Evolutionary conservation across 257 asterid genomes (phyloP).

Genomic region (Salvia splendens): DNA sequence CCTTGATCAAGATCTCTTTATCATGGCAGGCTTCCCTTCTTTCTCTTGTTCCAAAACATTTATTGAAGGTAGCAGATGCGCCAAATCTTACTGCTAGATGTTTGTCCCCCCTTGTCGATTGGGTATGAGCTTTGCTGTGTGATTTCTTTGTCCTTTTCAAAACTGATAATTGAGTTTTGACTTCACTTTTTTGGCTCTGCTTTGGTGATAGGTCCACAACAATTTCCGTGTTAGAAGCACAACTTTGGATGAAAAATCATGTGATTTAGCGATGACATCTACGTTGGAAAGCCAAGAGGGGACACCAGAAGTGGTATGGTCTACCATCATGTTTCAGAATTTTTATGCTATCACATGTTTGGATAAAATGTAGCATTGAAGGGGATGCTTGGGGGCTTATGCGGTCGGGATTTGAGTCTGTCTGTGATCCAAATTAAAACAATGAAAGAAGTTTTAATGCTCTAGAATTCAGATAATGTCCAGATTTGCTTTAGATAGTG

Average conservation of each 20-base stretch:
- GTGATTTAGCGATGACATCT: slow-evolving; percentile 65
- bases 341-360: slow-evolving; percentile 4
- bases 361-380: neutral
- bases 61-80: slow-evolving; percentile 63
- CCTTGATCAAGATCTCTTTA: slow-evolving; percentile 30
- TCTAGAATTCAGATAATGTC: neutral
- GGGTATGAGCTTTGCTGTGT: slow-evolving; percentile 58
- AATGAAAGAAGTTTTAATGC: neutral
- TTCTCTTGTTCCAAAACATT: slow-evolving; percentile 74
- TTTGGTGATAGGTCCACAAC: slow-evolving; percentile 62
- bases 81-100: slow-evolving; percentile 64
- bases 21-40: slow-evolving; percentile 85
- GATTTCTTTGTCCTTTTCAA: slow-evolving; percentile 18
- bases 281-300: slow-evolving; percentile 83
- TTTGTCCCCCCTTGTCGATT: slow-evolving; percentile 66
- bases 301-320: slow-evolving; percentile 76
- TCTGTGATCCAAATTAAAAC: neutral
- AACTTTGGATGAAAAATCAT: slow-evolving; percentile 53
- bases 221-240: slow-evolving; percentile 62
- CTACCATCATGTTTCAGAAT: slow-evolving; percentile 7
- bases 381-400: neutral
- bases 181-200: slow-evolving; percentile 25
- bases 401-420: neutral
- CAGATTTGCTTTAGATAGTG: slow-evolving; percentile 18
- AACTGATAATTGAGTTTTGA: slow-evolving; percentile 27